Base-by-base conservation (phyloP, 768 basidiomycete genomes). In the Kwoniella pini region DNA sequence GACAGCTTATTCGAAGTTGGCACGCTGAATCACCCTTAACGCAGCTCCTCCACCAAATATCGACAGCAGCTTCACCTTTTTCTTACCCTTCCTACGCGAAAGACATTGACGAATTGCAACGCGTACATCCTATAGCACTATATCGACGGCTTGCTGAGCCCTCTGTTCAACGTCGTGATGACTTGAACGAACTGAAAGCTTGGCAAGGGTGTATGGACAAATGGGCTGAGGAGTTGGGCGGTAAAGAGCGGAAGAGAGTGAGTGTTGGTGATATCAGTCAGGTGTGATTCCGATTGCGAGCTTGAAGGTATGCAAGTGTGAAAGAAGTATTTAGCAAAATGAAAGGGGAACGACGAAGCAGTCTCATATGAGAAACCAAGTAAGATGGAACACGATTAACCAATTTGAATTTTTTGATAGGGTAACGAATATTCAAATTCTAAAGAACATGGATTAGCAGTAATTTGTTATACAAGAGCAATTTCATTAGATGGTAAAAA, bases 121-220 rank as follows among this genome's bases (percentile, higher is more conserved):
- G 68, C 4, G 70, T 78, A 0, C 77, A 78, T 51, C 75, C 77
- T 1, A 62, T 78, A 24, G 77, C 75, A 1, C 57, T 78, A 12
- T 78, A 78, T 57, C 62, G 74, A 11, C 70, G 74, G 3, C 57
- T 78, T 2, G 72, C 74, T 0, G 77, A 76, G 50, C 74, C 74
- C 4, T 64, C 67, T n/a, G 62, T 71, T 1, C 24, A 46, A 11
- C 38, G 68, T 12, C 60, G 68, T 17, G 65, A 66, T 27, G 57
- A 58, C 31, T 43, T 43, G 17, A 50, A 52, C 13, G 73, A 76
- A 33, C 26, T 60, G n/a, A 55, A 67, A 39, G 64, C 71, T 15
- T 78, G 77, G 77, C 57, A 59, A 45, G 65, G 64, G 21, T 78
- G 77, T 56, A 78, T 78, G 77, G 75, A 76, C 54, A 68, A 74